Percentiles rank a stretch among this genome's conserved stretches.
These are phyloP conservation scores for Alternaria infectoria DNA, from an alignment of 2,329 filamentous ascomycete genomes.

Conservation along the genomic window DNA sequence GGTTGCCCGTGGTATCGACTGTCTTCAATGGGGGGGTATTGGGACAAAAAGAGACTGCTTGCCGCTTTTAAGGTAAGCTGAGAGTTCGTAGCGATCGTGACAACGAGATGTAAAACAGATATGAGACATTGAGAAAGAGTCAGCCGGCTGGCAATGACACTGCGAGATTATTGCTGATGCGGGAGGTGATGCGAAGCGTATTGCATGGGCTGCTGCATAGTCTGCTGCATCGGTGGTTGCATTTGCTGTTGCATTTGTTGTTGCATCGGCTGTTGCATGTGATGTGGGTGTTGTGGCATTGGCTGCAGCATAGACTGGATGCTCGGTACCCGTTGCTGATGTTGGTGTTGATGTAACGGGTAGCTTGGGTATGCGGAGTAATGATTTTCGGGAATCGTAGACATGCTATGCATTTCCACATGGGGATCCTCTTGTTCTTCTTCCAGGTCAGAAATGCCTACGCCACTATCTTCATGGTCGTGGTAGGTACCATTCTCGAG, in stretches of 20 bases:
- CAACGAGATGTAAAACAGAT: conserved; percentile 15
- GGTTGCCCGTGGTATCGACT: conserved; percentile 5
- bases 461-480: conserved; percentile 71
- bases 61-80: not conserved
- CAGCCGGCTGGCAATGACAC: conserved; percentile 13
- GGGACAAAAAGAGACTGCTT: conserved; percentile 10
- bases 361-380: conserved; percentile 28
- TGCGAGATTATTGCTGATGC: conserved; percentile 20
- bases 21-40: conserved; percentile 8
- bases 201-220: conserved; percentile 20
- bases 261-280: conserved; percentile 7
- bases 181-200: conserved; percentile 24
- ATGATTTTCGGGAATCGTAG: conserved; percentile 29
- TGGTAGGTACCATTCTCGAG: conserved; percentile 56
- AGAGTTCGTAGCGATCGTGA: conserved; percentile 25
- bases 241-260: conserved; percentile 10
- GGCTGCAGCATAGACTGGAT: conserved; percentile 49
- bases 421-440: conserved; percentile 48
- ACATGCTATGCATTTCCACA: conserved; percentile 31
- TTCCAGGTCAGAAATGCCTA: conserved; percentile 63
- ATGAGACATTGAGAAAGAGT: conserved; percentile 18
- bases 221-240: conserved; percentile 5
- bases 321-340: conserved; percentile 45
- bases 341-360: conserved; percentile 31
- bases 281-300: conserved; percentile 16